Base-by-base conservation (phyloP, 768 basidiomycete genomes). In the Leccinum aurantiacum region DNA sequence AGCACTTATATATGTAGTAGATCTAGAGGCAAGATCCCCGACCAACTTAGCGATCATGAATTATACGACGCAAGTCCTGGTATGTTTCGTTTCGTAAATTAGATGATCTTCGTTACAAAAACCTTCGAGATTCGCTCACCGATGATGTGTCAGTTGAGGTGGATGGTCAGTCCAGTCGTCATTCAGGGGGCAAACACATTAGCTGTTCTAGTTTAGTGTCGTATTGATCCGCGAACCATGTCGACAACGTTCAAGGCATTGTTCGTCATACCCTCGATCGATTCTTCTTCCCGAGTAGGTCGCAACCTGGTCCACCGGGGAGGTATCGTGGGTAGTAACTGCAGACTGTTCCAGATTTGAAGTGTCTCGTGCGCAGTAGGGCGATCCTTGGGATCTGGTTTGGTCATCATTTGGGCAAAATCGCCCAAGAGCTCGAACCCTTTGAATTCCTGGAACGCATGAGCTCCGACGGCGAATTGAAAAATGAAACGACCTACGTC, bases 191-290 rank as follows among this genome's bases (percentile, higher is more conserved):
- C 6, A 17, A 24, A 13, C 3, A 11, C 22, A 22, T 37, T 5
- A 15, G 3, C 14, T 5, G 31, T 15, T 53, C n/a, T 4, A 10
- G 2, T 31, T 48, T 61, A 61, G 14, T 46, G 11, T n/a, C 54
- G 29, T 17, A 63, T 33, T 24, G 63, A 56, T n/a, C 49, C 57
- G 1, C 64, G 55, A 22, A 66, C 56, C 56, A 59, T 53, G 15
- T 50, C 60, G 44, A 66, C 61, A 9, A 67, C 33, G 9, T 63
- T 58, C 46, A 63, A 8, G 0, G 64, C 56, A 9, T 66, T 14
- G 10, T 66, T 67, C 54, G 66, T 25, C 15, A 66, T 66, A 15
- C 58, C 58, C 15, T 60, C 56, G 1, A 66, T 55, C 0, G 64
- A 58, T 6, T 58, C 53, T 53, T 66, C 65, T 22, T 66, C 60